Conservation (phyloP, 441 rosid species). For the Codiaeum variegatum region DNA sequence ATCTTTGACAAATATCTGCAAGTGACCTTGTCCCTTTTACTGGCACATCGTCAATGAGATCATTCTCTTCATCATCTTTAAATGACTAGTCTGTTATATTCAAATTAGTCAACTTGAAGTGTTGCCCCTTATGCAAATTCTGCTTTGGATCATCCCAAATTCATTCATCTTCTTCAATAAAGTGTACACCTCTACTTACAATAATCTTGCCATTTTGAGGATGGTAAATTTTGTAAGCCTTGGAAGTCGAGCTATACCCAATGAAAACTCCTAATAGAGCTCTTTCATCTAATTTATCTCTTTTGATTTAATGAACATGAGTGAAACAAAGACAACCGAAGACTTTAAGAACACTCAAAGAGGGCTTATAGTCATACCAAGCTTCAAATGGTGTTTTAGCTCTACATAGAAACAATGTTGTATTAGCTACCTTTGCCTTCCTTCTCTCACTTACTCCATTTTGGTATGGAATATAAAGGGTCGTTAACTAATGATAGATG, state of each 20-base stretch:
- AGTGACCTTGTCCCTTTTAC: background rate
- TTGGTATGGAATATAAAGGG: constrained; percentile 6
- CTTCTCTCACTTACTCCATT: constrained; percentile 18
- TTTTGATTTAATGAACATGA: background rate
- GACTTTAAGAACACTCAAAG: background rate
- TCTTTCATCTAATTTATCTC: background rate
- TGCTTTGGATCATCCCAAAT: background rate
- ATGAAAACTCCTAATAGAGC: background rate
- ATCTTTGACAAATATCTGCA: background rate
- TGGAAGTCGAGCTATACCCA: background rate
- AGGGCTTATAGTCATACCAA: background rate
- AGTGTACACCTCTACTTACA: background rate
- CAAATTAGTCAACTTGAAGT: too few relatives aligned
- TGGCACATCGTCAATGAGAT: background rate
- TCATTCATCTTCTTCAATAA: background rate
- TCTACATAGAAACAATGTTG: background rate
- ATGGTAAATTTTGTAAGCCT: background rate
- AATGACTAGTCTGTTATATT: too few relatives aligned
- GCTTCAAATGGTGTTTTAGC: background rate
- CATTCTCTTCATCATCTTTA: background rate
- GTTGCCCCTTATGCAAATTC: too few relatives aligned
- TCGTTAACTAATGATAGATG: constrained; percentile 10
- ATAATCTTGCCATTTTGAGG: background rate
- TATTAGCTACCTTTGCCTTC: background rate
- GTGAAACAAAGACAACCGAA: background rate